Conservation (phyloP, 768 basidiomycete genomes). For the Nidularia pulvinata region DNA sequence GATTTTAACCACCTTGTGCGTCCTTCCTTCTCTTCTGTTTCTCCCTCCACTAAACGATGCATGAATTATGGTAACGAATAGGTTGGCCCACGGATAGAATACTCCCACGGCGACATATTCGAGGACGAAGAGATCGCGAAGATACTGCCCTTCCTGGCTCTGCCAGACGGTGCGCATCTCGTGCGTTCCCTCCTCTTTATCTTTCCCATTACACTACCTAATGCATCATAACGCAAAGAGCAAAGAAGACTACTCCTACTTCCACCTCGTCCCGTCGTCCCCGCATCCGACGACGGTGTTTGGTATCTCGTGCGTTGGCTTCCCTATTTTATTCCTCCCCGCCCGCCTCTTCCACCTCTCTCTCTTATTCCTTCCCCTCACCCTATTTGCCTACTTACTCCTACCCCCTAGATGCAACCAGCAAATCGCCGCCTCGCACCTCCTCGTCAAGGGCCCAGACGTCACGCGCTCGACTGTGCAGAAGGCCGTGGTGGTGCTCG, state of each 20-base stretch:
- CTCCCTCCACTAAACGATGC: constrained; percentile 7
- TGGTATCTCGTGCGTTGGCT: constrained; percentile 82
- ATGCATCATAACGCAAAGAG: constrained; percentile 41
- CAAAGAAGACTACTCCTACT: constrained; percentile 95
- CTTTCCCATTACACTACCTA: neutral
- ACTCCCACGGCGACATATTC: constrained; percentile 74
- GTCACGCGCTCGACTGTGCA: constrained; percentile 97
- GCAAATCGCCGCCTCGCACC: constrained; percentile 80
- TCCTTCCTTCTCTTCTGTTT: constrained; percentile 8
- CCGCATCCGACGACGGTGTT: constrained; percentile 83
- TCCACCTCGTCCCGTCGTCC: constrained; percentile 81
- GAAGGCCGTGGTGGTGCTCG: constrained; percentile 95
- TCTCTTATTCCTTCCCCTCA: neutral
- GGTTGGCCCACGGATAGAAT: constrained; percentile 94
- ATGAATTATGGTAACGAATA: constrained; percentile 24
- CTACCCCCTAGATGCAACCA: constrained; percentile 76
- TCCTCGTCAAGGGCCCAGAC: constrained; percentile 79
- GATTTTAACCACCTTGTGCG: constrained; percentile 94
- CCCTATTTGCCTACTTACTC: neutral
- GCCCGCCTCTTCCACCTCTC: neutral
- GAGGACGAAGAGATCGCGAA: constrained; percentile 84
- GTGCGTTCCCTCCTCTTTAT: constrained; percentile 39
- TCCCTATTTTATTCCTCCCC: neutral
- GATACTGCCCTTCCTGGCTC: constrained; percentile 91
- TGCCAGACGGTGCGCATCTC: constrained; percentile 97